A percentile compares a stretch with the other conserved stretches of the same genome.
These are phyloP conservation scores for Penicillium sp. DNA, from an alignment of 2,329 filamentous ascomycete genomes.

Conservation along the genomic window DNA sequence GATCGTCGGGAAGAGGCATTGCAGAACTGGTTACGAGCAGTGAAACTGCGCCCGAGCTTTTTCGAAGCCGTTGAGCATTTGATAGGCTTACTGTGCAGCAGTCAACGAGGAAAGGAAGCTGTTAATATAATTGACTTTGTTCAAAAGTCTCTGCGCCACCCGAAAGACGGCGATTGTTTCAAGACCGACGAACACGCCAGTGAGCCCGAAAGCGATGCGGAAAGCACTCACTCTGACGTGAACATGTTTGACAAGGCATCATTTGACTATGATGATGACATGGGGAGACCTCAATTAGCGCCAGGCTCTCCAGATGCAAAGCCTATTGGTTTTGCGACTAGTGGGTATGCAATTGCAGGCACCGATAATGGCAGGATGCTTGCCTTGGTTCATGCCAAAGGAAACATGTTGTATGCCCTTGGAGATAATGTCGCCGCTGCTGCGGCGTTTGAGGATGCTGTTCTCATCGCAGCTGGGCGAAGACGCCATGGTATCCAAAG, in stretches of 20 bases:
- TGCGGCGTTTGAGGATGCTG: conserved; percentile 89
- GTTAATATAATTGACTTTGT: conserved; percentile 84
- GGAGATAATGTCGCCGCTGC: conserved; percentile 81
- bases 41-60: conserved; percentile 80
- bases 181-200: conserved; percentile 57
- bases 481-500: conserved; percentile 70
- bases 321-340: conserved; percentile 67
- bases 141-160: conserved; percentile 68
- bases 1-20: conserved; percentile 82
- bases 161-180: conserved; percentile 49
- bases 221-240: conserved; percentile 53
- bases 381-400: conserved; percentile 93
- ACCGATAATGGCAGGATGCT: conserved; percentile 90
- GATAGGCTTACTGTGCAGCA: conserved; percentile 80
- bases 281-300: conserved; percentile 30
- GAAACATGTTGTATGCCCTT: conserved; percentile 93
- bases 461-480: conserved; percentile 80
- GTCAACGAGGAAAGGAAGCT: conserved; percentile 78
- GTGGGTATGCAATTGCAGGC: conserved; percentile 81
- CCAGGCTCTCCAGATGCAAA: conserved; percentile 29
- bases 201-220: conserved; percentile 60
- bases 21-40: conserved; percentile 79
- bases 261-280: conserved; percentile 58
- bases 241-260: conserved; percentile 58
- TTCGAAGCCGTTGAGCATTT: conserved; percentile 95